phyloP scores from a whole-genome alignment of 1,284 basidiomycete genomes.

The Mixia osmundae region DNA sequence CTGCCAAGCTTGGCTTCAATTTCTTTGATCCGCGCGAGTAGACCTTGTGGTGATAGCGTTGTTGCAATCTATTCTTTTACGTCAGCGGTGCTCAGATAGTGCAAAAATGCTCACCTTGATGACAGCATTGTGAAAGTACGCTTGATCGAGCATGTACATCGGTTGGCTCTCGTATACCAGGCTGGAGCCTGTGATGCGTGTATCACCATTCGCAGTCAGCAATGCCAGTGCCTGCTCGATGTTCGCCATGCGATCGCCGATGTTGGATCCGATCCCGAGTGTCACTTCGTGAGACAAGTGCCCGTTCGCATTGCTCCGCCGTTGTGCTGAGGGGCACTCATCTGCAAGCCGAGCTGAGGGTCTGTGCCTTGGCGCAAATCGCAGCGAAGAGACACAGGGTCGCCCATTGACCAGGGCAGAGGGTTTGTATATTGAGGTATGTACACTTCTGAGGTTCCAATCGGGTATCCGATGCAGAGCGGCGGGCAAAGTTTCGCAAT shows the following conservation, averaged over 20 bases:
- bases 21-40: constrained; percentile 45
- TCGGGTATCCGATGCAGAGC: too few species aligned
- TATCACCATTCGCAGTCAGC: constrained; percentile 5
- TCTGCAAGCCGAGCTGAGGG: too few species aligned
- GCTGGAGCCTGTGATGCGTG: constrained; percentile 25
- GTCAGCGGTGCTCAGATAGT: background rate
- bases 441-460: too few species aligned
- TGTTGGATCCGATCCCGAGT: constrained; percentile 73
- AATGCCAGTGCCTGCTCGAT: constrained; percentile 45
- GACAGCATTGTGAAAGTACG: constrained; percentile 69
- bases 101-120: constrained; percentile 38
- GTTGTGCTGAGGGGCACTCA: too few species aligned
- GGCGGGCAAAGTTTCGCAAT: too few species aligned
- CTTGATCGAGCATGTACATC: constrained; percentile 88
- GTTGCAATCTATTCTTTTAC: constrained; percentile 38
- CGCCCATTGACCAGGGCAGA: too few species aligned
- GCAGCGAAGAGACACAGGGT: too few species aligned
- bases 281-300: too few species aligned
- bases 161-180: constrained; percentile 84
- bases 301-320: too few species aligned
- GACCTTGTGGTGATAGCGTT: constrained; percentile 34
- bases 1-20: constrained; percentile 59
- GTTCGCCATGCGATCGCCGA: constrained; percentile 62
- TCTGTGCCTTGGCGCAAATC: too few species aligned
- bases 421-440: too few species aligned